Conservation (phyloP, 78 protist genomes). For the Emiliania huxleyi region DNA sequence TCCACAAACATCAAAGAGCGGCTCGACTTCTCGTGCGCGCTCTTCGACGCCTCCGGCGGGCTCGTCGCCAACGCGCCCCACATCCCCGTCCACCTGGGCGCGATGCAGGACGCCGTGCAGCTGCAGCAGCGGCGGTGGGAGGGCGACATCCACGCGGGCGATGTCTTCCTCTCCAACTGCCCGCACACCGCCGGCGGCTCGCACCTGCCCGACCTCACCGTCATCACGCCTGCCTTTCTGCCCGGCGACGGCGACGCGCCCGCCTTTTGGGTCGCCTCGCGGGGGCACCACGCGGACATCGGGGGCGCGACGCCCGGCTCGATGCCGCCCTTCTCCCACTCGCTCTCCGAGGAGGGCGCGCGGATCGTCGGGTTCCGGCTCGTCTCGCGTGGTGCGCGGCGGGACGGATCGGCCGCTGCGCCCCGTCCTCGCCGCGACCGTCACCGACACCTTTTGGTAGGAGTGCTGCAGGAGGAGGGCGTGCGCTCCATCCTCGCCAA, state of each 20-base stretch:
- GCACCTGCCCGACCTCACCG: constrained; percentile 96
- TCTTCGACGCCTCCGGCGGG: constrained; percentile 65
- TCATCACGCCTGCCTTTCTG: constrained; percentile 85
- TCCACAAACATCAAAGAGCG: constrained; percentile 89
- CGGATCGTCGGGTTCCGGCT: constrained; percentile 72
- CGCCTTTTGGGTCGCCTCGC: constrained; percentile 87
- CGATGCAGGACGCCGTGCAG: constrained; percentile 78
- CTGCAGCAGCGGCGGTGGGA: constrained; percentile 48
- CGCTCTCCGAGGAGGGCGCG: constrained; percentile 86
- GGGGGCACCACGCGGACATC: constrained; percentile 97
- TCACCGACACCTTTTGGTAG: too few species aligned
- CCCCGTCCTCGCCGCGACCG: too few species aligned
- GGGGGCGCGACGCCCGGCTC: constrained; percentile 89
- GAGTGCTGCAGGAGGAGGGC: neutral
- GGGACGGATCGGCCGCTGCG: too few species aligned
- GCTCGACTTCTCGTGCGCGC: constrained; percentile 92
- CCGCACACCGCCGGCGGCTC: constrained; percentile 89
- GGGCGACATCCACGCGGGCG: constrained; percentile 63
- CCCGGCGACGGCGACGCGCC: constrained; percentile 33
- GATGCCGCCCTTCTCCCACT: constrained; percentile 53
- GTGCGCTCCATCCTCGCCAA: neutral
- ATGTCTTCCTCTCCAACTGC: constrained; percentile 86
- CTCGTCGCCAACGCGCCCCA: constrained; percentile 94
- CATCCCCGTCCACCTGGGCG: constrained; percentile 93
- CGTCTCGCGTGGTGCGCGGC: constrained; percentile 51